A percentile compares a stretch with the other conserved stretches of the same genome.
These are phyloP conservation scores for Panicum hallii DNA, from an alignment of 202 grass and related monocot species.

Conservation along the genomic window DNA sequence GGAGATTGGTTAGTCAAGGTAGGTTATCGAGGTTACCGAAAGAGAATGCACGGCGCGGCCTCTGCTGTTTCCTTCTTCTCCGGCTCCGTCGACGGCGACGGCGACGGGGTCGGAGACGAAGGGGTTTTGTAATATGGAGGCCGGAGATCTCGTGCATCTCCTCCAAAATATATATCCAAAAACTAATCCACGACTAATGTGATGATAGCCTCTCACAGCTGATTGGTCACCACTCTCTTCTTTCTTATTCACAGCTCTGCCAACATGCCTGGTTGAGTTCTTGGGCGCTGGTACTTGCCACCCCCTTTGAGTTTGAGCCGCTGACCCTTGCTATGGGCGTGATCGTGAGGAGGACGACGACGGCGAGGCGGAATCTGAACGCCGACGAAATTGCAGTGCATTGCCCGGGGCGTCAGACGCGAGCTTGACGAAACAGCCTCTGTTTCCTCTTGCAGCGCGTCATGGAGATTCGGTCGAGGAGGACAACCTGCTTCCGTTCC, in stretches of 20 bases:
- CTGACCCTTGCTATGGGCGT: too few species aligned
- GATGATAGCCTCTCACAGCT: constrained; percentile 31
- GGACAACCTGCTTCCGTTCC: too few species aligned
- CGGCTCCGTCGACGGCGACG: constrained; percentile 31
- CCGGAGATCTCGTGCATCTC: constrained; percentile 43
- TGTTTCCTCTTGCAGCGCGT: too few species aligned
- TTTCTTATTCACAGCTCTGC: background rate
- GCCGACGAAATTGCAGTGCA: too few species aligned
- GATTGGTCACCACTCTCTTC: background rate
- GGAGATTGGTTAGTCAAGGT: background rate
- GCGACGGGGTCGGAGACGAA: constrained; percentile 37
- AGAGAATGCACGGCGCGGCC: constrained; percentile 33
- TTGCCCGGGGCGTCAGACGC: too few species aligned
- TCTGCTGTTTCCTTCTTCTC: constrained; percentile 61
- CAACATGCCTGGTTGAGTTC: too few species aligned
- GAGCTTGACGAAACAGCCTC: too few species aligned
- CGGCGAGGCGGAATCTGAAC: too few species aligned
- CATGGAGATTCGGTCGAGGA: too few species aligned
- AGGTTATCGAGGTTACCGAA: background rate
- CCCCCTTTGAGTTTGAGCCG: too few species aligned
- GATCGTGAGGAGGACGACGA: too few species aligned
- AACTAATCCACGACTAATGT: constrained; percentile 39
- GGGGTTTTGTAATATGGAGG: constrained; percentile 74
- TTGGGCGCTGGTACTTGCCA: too few species aligned
- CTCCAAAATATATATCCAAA: constrained; percentile 38